Conservation (phyloP, 163 green algal species). For the Scenedesmus sp. region DNA sequence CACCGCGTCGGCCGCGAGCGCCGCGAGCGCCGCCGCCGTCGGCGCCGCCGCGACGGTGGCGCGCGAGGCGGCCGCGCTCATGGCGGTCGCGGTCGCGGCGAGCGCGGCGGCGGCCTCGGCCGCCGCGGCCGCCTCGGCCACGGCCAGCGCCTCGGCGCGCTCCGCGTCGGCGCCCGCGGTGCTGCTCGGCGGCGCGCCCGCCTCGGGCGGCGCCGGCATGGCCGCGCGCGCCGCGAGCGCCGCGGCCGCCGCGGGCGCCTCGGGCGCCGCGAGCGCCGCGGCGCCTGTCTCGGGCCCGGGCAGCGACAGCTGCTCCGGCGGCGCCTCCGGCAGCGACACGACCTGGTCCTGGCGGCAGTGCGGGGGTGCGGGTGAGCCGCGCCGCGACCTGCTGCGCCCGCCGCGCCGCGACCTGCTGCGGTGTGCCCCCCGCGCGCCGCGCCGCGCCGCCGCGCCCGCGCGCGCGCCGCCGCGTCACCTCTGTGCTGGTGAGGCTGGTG, state of each 20-base stretch:
- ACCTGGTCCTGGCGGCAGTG: no score
- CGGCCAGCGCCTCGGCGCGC: slow-evolving; percentile 27
- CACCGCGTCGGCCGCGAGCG: slow-evolving; percentile 39
- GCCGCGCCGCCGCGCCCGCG: no score
- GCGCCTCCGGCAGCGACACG: no score
- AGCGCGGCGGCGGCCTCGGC: slow-evolving; percentile 19
- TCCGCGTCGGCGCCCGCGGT: slow-evolving; percentile 27
- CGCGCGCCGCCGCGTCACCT: no score
- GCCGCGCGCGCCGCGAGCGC: background rate
- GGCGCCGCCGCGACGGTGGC: background rate
- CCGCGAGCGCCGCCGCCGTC: slow-evolving; percentile 43
- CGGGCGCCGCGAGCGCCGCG: background rate
- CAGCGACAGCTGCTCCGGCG: no score
- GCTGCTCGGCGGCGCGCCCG: slow-evolving; percentile 2
- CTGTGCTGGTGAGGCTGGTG: slow-evolving; percentile 49
- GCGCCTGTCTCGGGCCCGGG: no score
- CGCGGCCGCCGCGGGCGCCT: background rate
- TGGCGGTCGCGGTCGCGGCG: slow-evolving; percentile 22
- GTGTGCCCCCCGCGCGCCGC: no score
- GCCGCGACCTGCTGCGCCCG: no score
- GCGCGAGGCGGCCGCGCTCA: slow-evolving; percentile 2
- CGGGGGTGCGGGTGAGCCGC: no score
- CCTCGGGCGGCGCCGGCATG: background rate
- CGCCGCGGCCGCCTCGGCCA: background rate
- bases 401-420: no score